Conservation (phyloP, 768 basidiomycete genomes). For the Amanita muscaria region DNA sequence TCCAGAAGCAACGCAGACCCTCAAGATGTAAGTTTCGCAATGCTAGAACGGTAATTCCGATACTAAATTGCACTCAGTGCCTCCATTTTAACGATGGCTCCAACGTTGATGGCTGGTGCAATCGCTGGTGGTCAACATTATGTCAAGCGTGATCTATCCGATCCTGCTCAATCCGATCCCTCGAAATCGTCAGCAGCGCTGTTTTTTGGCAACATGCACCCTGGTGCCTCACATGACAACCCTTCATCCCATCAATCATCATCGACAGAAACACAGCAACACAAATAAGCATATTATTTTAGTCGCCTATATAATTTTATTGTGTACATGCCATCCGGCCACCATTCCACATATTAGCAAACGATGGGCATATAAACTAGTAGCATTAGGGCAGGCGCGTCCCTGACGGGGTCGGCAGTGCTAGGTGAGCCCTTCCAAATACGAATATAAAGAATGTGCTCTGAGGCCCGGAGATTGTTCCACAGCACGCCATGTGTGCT, state of each 20-base stretch:
- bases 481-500: too few relatives aligned
- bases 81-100: conserved; percentile 42
- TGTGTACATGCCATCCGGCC: too few relatives aligned
- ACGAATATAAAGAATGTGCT: too few relatives aligned
- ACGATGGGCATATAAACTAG: too few relatives aligned
- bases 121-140: conserved; percentile 65
- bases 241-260: too few relatives aligned
- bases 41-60: conserved; percentile 5
- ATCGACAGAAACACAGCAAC: conserved; percentile 1
- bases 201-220: conserved; percentile 83
- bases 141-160: conserved; percentile 49
- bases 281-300: background rate
- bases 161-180: conserved; percentile 70
- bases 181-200: conserved; percentile 75
- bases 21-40: conserved; percentile 30
- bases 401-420: too few relatives aligned
- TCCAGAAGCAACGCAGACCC: conserved; percentile 39
- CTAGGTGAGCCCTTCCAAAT: too few relatives aligned
- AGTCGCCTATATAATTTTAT: background rate
- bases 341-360: too few relatives aligned
- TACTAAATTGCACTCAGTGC: conserved; percentile 15
- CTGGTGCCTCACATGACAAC: conserved; percentile 70
- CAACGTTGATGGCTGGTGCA: conserved; percentile 34
- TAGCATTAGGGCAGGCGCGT: too few relatives aligned
- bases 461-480: too few relatives aligned